Percentiles rank a stretch among this genome's conserved stretches.
These are phyloP conservation scores for Astragalus membranaceus DNA, from an alignment of 306 rosid species.

Conservation along the genomic window DNA sequence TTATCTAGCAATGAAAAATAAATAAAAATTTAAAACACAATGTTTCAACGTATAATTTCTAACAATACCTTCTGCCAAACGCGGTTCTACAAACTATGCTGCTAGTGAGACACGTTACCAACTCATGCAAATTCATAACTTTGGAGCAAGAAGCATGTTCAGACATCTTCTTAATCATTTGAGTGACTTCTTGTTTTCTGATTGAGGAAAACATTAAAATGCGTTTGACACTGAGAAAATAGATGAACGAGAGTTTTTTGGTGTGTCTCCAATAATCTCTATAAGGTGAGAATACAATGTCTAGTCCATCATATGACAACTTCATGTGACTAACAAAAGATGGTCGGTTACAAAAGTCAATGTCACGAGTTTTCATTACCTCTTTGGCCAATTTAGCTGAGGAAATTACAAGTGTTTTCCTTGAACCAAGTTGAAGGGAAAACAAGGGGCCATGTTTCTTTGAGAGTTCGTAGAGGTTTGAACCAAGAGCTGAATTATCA, in stretches of 20 bases:
- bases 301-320: constrained; percentile 15
- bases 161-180: neutral
- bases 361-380: constrained; percentile 3
- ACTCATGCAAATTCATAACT: neutral
- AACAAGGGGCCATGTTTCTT: constrained; percentile 11
- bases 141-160: neutral
- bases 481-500: neutral
- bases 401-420: constrained; percentile 3
- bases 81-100: neutral
- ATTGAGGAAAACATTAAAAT: neutral
- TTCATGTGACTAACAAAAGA: neutral
- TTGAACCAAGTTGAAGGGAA: constrained; percentile 22
- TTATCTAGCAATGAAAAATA: too few species aligned
- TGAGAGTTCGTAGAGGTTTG: constrained; percentile 7
- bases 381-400: constrained; percentile 19
- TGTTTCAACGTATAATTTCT: too few species aligned
- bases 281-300: neutral
- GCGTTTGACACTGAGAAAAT: neutral
- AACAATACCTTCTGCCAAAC: neutral
- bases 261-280: constrained; percentile 16
- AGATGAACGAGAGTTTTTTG: neutral
- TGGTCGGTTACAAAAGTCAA: neutral
- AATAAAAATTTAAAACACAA: too few species aligned
- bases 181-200: neutral
- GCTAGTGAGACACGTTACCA: neutral